Evolutionary conservation across 2,329 filamentous ascomycete genomes (phyloP).

Genomic region (Talaromyces amestolkiae): DNA sequence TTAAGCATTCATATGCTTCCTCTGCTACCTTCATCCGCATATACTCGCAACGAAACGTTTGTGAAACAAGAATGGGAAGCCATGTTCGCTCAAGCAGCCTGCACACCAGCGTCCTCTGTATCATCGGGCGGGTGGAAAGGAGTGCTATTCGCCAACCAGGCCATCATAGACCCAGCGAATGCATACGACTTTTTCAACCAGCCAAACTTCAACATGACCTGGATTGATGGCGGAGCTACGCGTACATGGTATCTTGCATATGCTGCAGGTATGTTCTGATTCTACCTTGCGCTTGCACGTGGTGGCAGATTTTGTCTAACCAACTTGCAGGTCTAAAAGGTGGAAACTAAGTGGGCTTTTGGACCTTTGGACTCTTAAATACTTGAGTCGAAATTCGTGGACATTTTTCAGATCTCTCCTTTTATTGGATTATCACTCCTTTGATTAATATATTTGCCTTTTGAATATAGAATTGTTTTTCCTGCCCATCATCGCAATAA

Average conservation of each 20-base stretch:
- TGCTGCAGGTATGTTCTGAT: conserved; percentile 58
- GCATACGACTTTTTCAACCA: conserved; percentile 74
- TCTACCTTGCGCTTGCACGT: not conserved
- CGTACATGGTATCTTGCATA: conserved; percentile 82
- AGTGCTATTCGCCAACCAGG: conserved; percentile 77
- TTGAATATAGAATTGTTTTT: not conserved
- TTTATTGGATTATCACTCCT: not conserved
- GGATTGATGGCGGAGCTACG: conserved; percentile 73
- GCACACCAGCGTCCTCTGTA: conserved; percentile 55
- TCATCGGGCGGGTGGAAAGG: conserved; percentile 75
- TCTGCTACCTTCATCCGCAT: conserved; percentile 64
- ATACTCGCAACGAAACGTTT: conserved; percentile 66
- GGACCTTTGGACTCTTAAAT: not conserved
- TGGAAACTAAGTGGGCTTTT: not conserved
- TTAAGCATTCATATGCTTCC: conserved; percentile 81
- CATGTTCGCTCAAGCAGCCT: conserved; percentile 69
- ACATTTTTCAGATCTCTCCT: not conserved
- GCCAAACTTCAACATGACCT: conserved; percentile 62
- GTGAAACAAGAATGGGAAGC: conserved; percentile 78
- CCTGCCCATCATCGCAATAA: not conserved
- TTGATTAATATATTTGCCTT: not conserved
- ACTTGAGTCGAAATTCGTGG: not conserved
- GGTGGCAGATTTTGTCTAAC: conserved; percentile 4
- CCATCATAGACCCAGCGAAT: conserved; percentile 67
- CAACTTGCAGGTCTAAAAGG: conserved; percentile 15